Conservation (phyloP, 2,329 filamentous ascomycete species). For the Colletotrichum orbiculare region DNA sequence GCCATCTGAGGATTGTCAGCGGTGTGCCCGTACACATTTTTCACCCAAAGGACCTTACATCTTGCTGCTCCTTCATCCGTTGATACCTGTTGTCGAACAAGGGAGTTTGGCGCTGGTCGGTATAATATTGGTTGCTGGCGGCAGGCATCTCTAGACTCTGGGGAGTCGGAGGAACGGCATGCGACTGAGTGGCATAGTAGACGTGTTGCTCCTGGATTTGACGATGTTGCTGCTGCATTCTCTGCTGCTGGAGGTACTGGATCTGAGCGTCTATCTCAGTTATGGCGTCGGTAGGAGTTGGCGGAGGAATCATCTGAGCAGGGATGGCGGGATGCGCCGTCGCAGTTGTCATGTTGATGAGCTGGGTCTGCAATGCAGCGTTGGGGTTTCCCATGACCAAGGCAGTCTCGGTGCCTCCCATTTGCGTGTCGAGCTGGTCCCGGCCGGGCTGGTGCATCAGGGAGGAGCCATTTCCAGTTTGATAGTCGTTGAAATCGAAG, state of each 20-base stretch:
- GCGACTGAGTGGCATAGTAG: slow-evolving; percentile 62
- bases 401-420: slow-evolving; percentile 57
- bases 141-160: slow-evolving; percentile 82
- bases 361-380: slow-evolving; percentile 51
- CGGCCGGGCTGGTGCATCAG: slow-evolving; percentile 52
- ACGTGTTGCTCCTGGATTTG: slow-evolving; percentile 66
- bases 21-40: slow-evolving; percentile 27
- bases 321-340: slow-evolving; percentile 58
- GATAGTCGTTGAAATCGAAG: slow-evolving; percentile 71
- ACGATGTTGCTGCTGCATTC: slow-evolving; percentile 69
- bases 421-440: slow-evolving; percentile 60
- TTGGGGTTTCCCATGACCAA: slow-evolving; percentile 46
- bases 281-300: slow-evolving; percentile 62
- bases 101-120: slow-evolving; percentile 66
- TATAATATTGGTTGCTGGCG: slow-evolving; percentile 68
- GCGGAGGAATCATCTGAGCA: slow-evolving; percentile 57
- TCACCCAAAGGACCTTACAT: slow-evolving; percentile 57
- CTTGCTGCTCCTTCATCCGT: slow-evolving; percentile 75
- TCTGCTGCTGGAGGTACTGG: slow-evolving; percentile 73
- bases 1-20: slow-evolving; percentile 66
- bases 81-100: slow-evolving; percentile 74
- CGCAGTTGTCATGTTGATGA: slow-evolving; percentile 60
- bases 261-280: slow-evolving; percentile 74
- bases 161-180: slow-evolving; percentile 80
- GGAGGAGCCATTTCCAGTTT: slow-evolving; percentile 49